Evolutionary conservation across 257 asterid species (phyloP), one percentile per base, ranked within the genome.

Genomic region (Solanum stenotomum): DNA sequence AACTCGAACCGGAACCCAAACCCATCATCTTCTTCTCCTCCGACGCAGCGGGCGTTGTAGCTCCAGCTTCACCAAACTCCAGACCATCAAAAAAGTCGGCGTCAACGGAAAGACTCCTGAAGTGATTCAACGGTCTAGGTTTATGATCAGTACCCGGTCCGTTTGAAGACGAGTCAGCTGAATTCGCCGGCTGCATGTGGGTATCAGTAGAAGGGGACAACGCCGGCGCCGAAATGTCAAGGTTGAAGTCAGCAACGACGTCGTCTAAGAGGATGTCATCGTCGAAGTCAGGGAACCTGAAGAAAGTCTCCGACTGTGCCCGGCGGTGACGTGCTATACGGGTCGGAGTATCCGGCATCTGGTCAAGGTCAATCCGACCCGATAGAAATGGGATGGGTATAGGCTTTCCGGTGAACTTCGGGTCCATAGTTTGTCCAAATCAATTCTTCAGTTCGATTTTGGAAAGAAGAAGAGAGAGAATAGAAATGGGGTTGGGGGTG

Each of bases 21-120:
- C 86, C 91, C 83, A 63, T 86, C 75, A 68, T 90, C 81, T 87
- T 84, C 79, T 76, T 81, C 89, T 83, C 81, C 85, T 83, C 81
- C 88, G 79, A 49, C 85, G 76, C 89, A 90, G 70, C 70, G 12
- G 70, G 85, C 16, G 42, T 81, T 2, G 85, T 46, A 15, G 86
- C 92, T 63, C 46, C 83, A 22, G 18, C 83, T 4, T 35, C 83
- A 75, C 94, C 98, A 52, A 94, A 89, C 44, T 88, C 93, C 70
- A 96, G 89, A 59, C 98, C 98, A 42, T 94, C 98, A 46, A 96
- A 96, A 84, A 96, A 96, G 82, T 94, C 98, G 27, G 97, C 95
- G 88, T 95, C 99, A 78, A 95, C 96, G 25, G 99, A 96, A 12
- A 96, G 88, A 90, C 98, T 95, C 92, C 99, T 88, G 52, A 93